Evolutionary conservation across 768 basidiomycete genomes (phyloP), one percentile per base, ranked within the genome.

Genomic region (Antrodiella citrinella): DNA sequence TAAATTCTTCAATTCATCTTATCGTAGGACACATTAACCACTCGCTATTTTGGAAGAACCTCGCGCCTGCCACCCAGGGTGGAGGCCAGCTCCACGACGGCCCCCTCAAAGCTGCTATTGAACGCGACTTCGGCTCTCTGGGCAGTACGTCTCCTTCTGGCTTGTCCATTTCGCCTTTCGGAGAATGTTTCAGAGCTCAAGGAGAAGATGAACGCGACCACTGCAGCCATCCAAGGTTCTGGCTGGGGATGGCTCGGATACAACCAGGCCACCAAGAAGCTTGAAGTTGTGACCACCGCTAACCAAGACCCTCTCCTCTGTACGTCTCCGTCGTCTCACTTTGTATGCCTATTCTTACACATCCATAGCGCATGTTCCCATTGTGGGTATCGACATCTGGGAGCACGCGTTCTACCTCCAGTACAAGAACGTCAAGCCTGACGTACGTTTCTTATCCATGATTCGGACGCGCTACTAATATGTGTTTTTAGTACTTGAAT

Each of bases 211-310:
- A 97, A 95, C 68, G 69, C 92, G 21, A 77, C 77, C 54, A 95
- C 95, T 20, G 91, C 86, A 25, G 92, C 77, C 47, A 86, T 99
- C 49, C 96, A 99, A 69, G 96, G 96, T 22, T 91, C 88, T 57
- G 96, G 96, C 2, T 99, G 96, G 96, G 95, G 94, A 42, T 99
- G 96, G 96, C 77, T 99, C 52, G 91, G 88, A 24, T 88, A 79
- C 63, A 85, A 85, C 65, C 51, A 76, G 12, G 56, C 62, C 21
- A 78, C 73, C 35, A 79, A 83, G 67, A 85, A 78, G 68, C 81
- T 99, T 45, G 93, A 95, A 67, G 79, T 96, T 47, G 82, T 87
- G 47, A 92, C 95, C 19, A 99, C 96, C 11, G 72, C 91, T 4
- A 98, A 99, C 72, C 96, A 99, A 71, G 96, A 99, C 65, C 96